Percentiles rank a stretch among this genome's conserved stretches.
Evolutionary conservation across 2,329 filamentous ascomycete species (phyloP).

Genomic region (Macrophomina tecta): DNA sequence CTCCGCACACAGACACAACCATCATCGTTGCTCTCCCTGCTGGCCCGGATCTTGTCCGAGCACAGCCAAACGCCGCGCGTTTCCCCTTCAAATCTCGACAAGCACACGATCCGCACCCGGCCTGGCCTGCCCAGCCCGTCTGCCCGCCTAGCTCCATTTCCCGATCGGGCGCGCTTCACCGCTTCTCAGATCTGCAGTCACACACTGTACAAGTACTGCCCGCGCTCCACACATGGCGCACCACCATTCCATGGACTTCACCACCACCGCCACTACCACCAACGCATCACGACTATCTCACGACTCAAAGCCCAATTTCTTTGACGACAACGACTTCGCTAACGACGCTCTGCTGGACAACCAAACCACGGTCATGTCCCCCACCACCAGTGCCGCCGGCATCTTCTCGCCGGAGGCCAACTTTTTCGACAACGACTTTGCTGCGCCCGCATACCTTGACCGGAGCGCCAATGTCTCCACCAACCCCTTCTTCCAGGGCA

Average conservation of each 20-base stretch:
- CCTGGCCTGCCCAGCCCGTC: conserved; percentile 17
- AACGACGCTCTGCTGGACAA: conserved; percentile 54
- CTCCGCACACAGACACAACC: conserved; percentile 19
- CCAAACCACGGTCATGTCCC: conserved; percentile 54
- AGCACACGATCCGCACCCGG: conserved; percentile 24
- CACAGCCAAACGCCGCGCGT: conserved; percentile 25
- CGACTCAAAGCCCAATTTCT: conserved; percentile 48
- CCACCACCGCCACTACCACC: conserved; percentile 43
- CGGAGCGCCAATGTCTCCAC: conserved; percentile 42
- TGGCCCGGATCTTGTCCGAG: conserved; percentile 25
- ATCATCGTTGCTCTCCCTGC: conserved; percentile 24
- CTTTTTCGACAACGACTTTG: conserved; percentile 57
- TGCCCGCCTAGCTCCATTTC: conserved; percentile 8
- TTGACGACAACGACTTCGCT: conserved; percentile 57
- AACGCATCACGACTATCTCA: conserved; percentile 41
- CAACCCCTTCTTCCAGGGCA: conserved; percentile 54
- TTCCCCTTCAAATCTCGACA: conserved; percentile 13
- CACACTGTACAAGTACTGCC: conserved; percentile 45
- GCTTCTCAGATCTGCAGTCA: conserved; percentile 32
- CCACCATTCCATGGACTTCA: conserved; percentile 45
- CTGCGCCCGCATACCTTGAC: conserved; percentile 46
- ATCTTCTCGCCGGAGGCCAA: conserved; percentile 60
- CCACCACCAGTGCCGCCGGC: conserved; percentile 54
- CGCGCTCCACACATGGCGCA: conserved; percentile 42
- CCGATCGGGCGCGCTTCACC: conserved; percentile 25